Evolutionary conservation across 2,329 filamentous ascomycete species (phyloP), one percentile per base, ranked within the genome.

Genomic region (Penicillium digitatum): DNA sequence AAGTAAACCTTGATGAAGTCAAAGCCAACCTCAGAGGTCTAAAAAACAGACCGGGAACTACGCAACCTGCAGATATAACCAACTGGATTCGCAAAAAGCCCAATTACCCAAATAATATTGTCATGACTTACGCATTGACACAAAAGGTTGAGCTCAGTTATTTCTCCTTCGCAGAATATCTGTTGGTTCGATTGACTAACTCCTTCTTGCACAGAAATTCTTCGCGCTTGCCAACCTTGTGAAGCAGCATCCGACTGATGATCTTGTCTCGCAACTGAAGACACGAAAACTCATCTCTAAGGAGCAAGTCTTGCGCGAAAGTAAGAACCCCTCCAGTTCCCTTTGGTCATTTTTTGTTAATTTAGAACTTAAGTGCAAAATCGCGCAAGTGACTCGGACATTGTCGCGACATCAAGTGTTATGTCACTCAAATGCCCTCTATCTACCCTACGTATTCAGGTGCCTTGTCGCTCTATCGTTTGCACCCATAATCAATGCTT

Each of bases 401-500:
- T 99, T 52, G 87, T 93, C 54, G 86, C 93, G 1, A 95, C 89
- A 2, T 95, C 93, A 1, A 88, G 87, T 50, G 87, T 94, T 40
- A 83, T 99, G 75, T 96, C 92, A 11, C 78, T 99, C 11, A 96
- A 95, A 72, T 96, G 95, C 67, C 94, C 94, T 0, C 79, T 97
- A 31, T 95, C 91, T 3, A 95, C 90, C 34, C 83, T 91, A 71
- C 83, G 92, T 56, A 87, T 99, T 34, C 81, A 82, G 9, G 79
- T 89, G 16, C 94, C 94, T 0, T 90, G 90, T 63, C 86, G 94
- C 32, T 89, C 89, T 4, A 81, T 85, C 3, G 76, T 86, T 32
- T 99, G 94, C 75, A 87, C 84, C 3, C 94, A 99, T 71, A 89
- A 94, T 26, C 90, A 95, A 69, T 99, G 94, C 70, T 99, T 97